A percentile compares a stretch with the other conserved stretches of the same genome.
Evolutionary conservation across 441 rosid species (phyloP).

Genomic region (Francoa sonchifolia): DNA sequence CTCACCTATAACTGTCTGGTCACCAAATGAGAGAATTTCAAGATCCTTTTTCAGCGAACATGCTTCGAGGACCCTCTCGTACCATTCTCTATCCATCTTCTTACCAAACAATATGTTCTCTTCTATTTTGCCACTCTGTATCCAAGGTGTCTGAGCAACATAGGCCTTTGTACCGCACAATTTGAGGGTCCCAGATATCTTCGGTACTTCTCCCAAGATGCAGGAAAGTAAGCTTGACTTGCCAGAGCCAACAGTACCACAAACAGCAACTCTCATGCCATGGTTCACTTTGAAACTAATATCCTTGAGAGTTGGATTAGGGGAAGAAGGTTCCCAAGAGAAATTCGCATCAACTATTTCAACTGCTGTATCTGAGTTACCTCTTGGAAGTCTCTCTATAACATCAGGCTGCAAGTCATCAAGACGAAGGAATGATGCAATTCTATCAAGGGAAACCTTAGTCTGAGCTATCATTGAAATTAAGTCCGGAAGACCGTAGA

Average conservation of each 20-base stretch:
- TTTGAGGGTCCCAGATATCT: slow-evolving; percentile 59
- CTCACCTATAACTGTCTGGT: slow-evolving; percentile 92
- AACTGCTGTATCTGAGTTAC: slow-evolving; percentile 33
- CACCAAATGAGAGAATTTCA: slow-evolving; percentile 67
- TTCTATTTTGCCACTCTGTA: slow-evolving; percentile 75
- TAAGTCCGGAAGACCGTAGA: slow-evolving; percentile 78
- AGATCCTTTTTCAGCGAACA: slow-evolving; percentile 82
- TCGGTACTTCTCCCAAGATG: slow-evolving; percentile 77
- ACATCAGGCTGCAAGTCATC: slow-evolving; percentile 63
- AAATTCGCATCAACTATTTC: slow-evolving; percentile 60
- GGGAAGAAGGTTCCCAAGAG: slow-evolving; percentile 58
- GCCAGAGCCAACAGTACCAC: slow-evolving; percentile 95
- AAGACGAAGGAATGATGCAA: slow-evolving; percentile 67
- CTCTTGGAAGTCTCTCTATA: slow-evolving; percentile 34
- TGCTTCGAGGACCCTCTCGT: slow-evolving; percentile 56
- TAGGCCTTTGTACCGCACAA: slow-evolving; percentile 82
- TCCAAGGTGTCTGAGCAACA: slow-evolving; percentile 92
- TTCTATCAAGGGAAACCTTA: slow-evolving; percentile 80
- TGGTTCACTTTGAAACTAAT: slow-evolving; percentile 54
- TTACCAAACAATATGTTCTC: slow-evolving; percentile 86
- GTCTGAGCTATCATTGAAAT: slow-evolving; percentile 67
- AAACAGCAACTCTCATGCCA: slow-evolving; percentile 94
- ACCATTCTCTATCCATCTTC: slow-evolving; percentile 37
- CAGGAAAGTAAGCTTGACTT: slow-evolving; percentile 86
- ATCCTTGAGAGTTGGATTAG: slow-evolving; percentile 42